Percentiles rank a stretch among this genome's conserved stretches.
Conservation (phyloP, 2,329 filamentous ascomycete genomes). For the Alternaria panax region DNA sequence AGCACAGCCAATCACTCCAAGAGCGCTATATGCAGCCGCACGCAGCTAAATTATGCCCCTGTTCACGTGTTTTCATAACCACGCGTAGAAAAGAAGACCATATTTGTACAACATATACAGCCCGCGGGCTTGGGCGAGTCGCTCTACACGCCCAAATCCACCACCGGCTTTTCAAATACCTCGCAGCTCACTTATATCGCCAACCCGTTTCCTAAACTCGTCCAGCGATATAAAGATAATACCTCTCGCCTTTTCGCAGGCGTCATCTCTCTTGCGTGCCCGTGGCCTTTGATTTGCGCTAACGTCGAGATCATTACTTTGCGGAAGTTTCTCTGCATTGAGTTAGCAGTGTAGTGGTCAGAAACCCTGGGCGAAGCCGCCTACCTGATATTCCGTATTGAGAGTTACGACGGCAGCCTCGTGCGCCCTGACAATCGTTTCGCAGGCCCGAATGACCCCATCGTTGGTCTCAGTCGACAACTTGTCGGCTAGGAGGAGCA, state of each 20-base stretch:
- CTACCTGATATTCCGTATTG: constrained; percentile 90
- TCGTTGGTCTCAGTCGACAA: constrained; percentile 82
- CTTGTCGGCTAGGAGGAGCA: constrained; percentile 89
- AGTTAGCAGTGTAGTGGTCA: constrained; percentile 8
- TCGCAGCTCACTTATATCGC: constrained; percentile 36
- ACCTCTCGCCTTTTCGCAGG: constrained; percentile 55
- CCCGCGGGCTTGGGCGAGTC: background rate
- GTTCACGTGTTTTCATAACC: background rate
- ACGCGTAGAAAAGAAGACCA: background rate
- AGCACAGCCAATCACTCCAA: background rate
- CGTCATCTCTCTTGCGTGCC: constrained; percentile 47
- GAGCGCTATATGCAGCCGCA: background rate
- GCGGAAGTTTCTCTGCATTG: constrained; percentile 60
- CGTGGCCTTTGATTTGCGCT: constrained; percentile 49
- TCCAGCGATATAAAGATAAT: constrained; percentile 64
- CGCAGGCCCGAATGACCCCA: constrained; percentile 85
- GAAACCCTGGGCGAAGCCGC: background rate
- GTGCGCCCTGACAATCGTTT: constrained; percentile 90
- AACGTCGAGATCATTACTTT: constrained; percentile 59
- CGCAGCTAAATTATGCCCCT: background rate
- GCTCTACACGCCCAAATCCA: background rate
- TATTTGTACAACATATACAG: constrained; percentile 4
- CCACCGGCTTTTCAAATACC: background rate
- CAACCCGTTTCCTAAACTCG: constrained; percentile 51
- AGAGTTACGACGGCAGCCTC: constrained; percentile 96